Evolutionary conservation across 495 filamentous ascomycete genomes (phyloP).

Genomic region (Ascodesmis nigricans): DNA sequence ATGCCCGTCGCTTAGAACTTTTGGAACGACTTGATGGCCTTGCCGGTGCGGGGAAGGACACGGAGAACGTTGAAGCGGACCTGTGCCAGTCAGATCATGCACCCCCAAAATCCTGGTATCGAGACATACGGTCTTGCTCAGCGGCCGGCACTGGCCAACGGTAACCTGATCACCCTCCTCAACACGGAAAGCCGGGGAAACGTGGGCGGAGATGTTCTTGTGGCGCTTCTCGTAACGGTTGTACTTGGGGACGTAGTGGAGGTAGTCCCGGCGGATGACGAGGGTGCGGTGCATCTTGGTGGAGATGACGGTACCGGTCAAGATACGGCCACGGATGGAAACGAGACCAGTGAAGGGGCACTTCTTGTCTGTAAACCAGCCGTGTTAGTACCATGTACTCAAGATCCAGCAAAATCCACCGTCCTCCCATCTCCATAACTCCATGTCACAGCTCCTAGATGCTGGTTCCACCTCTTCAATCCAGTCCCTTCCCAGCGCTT

Average conservation of each 20-base stretch:
- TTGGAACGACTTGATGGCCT: slow-evolving; percentile 87
- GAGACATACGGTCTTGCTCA: slow-evolving; percentile 86
- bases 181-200: slow-evolving; percentile 98
- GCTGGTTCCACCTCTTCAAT: neutral
- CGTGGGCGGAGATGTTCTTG: slow-evolving; percentile 98
- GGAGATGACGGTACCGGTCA: slow-evolving; percentile 93
- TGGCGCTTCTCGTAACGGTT: slow-evolving; percentile 98
- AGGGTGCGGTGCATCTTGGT: slow-evolving; percentile 99
- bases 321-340: slow-evolving; percentile 98
- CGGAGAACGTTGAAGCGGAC: slow-evolving; percentile 98
- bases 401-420: neutral
- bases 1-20: slow-evolving; percentile 94
- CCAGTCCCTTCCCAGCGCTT: neutral
- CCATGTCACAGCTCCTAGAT: neutral
- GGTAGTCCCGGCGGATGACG: slow-evolving; percentile 98
- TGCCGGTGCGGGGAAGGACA: slow-evolving; percentile 86
- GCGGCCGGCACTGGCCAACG: slow-evolving; percentile 94
- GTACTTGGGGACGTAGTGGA: slow-evolving; percentile 98
- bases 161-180: slow-evolving; percentile 97
- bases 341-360: slow-evolving; percentile 97
- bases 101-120: no score
- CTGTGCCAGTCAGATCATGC: no score
- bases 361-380: slow-evolving; percentile 93
- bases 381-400: neutral
- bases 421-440: neutral